These are phyloP conservation scores for Spiromastix sp. DNA, from an alignment of 2,329 filamentous ascomycete genomes.

Conservation along the genomic window DNA sequence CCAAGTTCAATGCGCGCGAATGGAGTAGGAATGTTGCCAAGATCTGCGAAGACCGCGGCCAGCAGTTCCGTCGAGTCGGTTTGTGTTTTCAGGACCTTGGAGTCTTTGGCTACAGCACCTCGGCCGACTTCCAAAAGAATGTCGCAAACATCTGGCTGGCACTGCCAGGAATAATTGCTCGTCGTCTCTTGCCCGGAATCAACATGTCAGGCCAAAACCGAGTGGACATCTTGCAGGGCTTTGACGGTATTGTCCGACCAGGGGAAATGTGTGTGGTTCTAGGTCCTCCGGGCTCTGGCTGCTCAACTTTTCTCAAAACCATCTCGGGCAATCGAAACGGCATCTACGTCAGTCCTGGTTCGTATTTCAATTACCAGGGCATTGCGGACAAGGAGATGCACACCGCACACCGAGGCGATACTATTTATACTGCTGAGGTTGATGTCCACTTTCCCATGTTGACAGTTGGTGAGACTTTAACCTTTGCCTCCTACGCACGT, in stretches of 20 bases:
- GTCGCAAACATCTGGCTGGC: conserved; percentile 32
- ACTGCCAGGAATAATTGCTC: conserved; percentile 14
- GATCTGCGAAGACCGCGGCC: conserved; percentile 23
- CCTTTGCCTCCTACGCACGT: conserved; percentile 75
- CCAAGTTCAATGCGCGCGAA: conserved; percentile 33
- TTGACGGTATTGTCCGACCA: conserved; percentile 50
- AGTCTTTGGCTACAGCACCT: conserved; percentile 26
- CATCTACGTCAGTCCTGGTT: conserved; percentile 57
- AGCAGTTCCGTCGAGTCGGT: conserved; percentile 25
- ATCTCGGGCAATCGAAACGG: conserved; percentile 78
- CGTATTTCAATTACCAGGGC: conserved; percentile 69
- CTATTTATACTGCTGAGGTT: conserved; percentile 76
- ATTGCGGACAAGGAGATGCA: conserved; percentile 43
- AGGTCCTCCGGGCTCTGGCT: conserved; percentile 43
- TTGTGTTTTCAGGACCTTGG: conserved; percentile 27
- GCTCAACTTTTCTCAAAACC: conserved; percentile 78
- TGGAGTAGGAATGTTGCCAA: conserved; percentile 38
- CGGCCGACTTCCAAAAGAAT: conserved; percentile 33
- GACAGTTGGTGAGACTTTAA: conserved; percentile 76
- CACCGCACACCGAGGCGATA: conserved; percentile 66
- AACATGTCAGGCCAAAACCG: conserved; percentile 22
- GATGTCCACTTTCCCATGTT: conserved; percentile 76
- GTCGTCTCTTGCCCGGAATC: conserved; percentile 11
- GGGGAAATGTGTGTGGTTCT: conserved; percentile 50
- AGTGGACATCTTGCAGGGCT: conserved; percentile 52